These are phyloP conservation scores for Mallotus japonicus DNA, from an alignment of 441 rosid genomes.

Conservation along the genomic window DNA sequence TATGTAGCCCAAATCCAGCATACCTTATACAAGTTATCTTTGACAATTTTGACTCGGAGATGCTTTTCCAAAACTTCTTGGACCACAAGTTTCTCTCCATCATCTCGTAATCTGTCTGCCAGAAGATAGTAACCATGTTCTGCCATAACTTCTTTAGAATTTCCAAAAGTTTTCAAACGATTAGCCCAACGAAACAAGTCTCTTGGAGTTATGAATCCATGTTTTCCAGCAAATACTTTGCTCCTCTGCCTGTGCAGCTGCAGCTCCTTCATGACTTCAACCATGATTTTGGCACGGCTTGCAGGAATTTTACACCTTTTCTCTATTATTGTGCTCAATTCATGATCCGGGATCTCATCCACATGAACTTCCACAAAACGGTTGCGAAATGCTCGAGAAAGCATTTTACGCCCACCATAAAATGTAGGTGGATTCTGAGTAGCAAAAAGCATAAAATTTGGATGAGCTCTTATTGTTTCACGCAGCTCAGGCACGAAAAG, in stretches of 20 bases:
- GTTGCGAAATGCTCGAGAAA: constrained; percentile 97
- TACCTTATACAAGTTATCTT: constrained; percentile 77
- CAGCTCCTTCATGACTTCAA: constrained; percentile 92
- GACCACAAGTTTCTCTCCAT: constrained; percentile 75
- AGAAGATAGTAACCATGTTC: constrained; percentile 92
- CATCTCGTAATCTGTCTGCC: constrained; percentile 95
- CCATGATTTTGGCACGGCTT: constrained; percentile 84
- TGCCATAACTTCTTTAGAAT: constrained; percentile 82
- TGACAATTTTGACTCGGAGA: constrained; percentile 59
- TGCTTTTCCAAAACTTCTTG: constrained; percentile 74
- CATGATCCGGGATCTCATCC: constrained; percentile 94
- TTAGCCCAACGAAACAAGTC: constrained; percentile 98
- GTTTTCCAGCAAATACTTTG: constrained; percentile 99
- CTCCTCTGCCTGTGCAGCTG: constrained; percentile 90
- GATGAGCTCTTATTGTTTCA: constrained; percentile 83
- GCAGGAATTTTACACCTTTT: constrained; percentile 68
- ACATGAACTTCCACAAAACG: constrained; percentile 99
- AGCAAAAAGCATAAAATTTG: constrained; percentile 96
- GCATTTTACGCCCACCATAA: constrained; percentile 98
- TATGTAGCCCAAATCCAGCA: constrained; percentile 21
- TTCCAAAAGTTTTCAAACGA: constrained; percentile 67
- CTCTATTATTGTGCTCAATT: constrained; percentile 69
- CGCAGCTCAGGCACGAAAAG: constrained; percentile 87
- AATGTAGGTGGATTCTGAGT: constrained; percentile 98
- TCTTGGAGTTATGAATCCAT: constrained; percentile 96